A percentile compares a stretch with the other conserved stretches of the same genome.
These are phyloP conservation scores for Penicillium longicatenatum DNA, from an alignment of 495 filamentous ascomycete species.

Conservation along the genomic window DNA sequence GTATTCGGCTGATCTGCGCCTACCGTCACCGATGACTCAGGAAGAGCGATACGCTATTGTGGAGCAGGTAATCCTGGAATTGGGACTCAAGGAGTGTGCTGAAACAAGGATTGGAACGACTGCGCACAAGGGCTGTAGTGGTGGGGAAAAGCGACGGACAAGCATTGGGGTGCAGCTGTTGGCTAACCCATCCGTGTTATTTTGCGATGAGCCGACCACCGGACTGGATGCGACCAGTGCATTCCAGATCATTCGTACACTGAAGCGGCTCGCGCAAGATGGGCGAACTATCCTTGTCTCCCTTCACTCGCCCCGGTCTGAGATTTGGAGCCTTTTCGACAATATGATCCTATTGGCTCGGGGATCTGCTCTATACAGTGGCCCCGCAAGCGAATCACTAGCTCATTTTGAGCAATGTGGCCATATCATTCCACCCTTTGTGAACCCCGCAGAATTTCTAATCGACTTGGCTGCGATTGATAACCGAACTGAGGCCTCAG, in stretches of 20 bases:
- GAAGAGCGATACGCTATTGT: slow-evolving; percentile 61
- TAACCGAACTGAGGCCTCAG: slow-evolving; percentile 61
- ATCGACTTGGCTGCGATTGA: slow-evolving; percentile 73
- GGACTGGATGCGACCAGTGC: slow-evolving; percentile 74
- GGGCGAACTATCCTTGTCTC: slow-evolving; percentile 72
- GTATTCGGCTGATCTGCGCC: slow-evolving; percentile 70
- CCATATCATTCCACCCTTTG: slow-evolving; percentile 61
- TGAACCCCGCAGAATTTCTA: slow-evolving; percentile 73
- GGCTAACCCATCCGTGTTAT: slow-evolving; percentile 72
- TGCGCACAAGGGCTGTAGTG: slow-evolving; percentile 71
- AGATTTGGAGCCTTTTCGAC: slow-evolving; percentile 77
- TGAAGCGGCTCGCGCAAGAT: slow-evolving; percentile 64
- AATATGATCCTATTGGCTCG: slow-evolving; percentile 62
- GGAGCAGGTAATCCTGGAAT: slow-evolving; percentile 71
- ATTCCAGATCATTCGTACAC: slow-evolving; percentile 68
- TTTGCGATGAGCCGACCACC: slow-evolving; percentile 76
- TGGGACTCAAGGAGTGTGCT: slow-evolving; percentile 73
- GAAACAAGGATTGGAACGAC: slow-evolving; percentile 69
- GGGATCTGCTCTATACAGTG: slow-evolving; percentile 67
- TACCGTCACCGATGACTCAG: slow-evolving; percentile 60
- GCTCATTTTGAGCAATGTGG: slow-evolving; percentile 60
- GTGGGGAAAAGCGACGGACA: slow-evolving; percentile 72
- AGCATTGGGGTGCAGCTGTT: slow-evolving; percentile 76
- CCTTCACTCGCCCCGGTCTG: slow-evolving; percentile 72
- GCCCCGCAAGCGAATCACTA: slow-evolving; percentile 51